Percentiles rank a stretch among this genome's conserved stretches.
These are phyloP conservation scores for Nicotiana tomentosiformis DNA, from an alignment of 257 asterid species.

Conservation along the genomic window DNA sequence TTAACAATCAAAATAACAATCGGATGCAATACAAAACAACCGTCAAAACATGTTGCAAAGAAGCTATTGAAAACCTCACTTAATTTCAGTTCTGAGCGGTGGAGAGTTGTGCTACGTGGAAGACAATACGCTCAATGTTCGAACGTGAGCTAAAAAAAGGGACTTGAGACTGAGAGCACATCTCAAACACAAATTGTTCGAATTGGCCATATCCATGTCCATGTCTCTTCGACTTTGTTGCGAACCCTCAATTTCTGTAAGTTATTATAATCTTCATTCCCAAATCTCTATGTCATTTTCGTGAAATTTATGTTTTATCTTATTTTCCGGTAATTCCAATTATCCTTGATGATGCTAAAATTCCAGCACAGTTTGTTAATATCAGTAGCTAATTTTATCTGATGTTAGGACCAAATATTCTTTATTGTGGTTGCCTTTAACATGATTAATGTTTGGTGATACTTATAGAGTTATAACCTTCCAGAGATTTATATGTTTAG, in stretches of 20 bases:
- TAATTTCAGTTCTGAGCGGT: not conserved
- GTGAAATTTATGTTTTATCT: not conserved
- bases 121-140: not conserved
- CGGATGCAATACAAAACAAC: no score
- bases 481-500: no score
- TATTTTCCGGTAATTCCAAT: not conserved
- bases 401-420: not conserved
- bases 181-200: not conserved
- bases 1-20: no score
- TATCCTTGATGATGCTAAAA: not conserved
- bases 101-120: conserved; percentile 12
- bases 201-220: not conserved
- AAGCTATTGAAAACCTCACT: no score
- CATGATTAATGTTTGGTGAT: not conserved
- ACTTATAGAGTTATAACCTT: not conserved
- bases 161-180: not conserved
- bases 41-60: no score
- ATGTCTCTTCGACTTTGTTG: conserved; percentile 18
- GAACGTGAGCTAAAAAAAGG: not conserved
- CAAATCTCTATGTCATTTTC: not conserved
- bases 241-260: conserved; percentile 37
- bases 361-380: not conserved
- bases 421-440: not conserved
- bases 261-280: not conserved
- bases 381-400: not conserved